Evolutionary conservation across 2,329 filamentous ascomycete species (phyloP), one percentile per base, ranked within the genome.

Genomic region (Phialophora chinensis): DNA sequence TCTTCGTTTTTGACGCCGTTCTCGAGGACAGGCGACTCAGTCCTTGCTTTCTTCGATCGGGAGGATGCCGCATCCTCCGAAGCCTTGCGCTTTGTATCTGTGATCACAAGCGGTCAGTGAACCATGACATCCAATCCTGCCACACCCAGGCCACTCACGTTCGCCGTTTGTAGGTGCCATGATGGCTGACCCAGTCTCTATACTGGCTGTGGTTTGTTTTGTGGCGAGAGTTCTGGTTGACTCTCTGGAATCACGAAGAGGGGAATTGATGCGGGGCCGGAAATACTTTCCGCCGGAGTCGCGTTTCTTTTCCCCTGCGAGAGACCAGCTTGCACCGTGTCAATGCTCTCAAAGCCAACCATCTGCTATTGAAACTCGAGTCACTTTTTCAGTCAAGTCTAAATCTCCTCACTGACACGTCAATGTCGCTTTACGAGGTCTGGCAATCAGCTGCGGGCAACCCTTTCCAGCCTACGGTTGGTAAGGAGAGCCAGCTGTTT

Each of bases 401-500:
- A 35, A 4, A 8, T 17, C 25, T 35, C 14, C 20, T 11, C 14
- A 20, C 11, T 1, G 20, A 44, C 42, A 53, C 63, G 50, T 75
- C 76, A 75, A 83, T 83, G 82, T 92, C 91, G 85, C 84, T 96
- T 80, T 88, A 90, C 81, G 88, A 95, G 80, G 86, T 96, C 83
- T 98, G 94, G 94, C 90, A 96, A 86, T 91, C 92, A 85, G 91
- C 93, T 83, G 87, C 91, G 80, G 87, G 88, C 85, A 91, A 88
- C 83, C 92, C 93, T 70, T 98, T 95, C 83, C 81, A 89, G 74
- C 93, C 94, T 69, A 78, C 88, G 65, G 82, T 98, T 74, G 86
- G 86, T 78, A 98, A 98, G 83, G 86, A 88, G 76, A 88, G 83
- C 77, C 95, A 98, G 74, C 95, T 97, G 83, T 81, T 87, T 72